phyloP scores from a whole-genome alignment of 2,329 filamentous ascomycete species.

The Trichoderma brevicompactum region DNA sequence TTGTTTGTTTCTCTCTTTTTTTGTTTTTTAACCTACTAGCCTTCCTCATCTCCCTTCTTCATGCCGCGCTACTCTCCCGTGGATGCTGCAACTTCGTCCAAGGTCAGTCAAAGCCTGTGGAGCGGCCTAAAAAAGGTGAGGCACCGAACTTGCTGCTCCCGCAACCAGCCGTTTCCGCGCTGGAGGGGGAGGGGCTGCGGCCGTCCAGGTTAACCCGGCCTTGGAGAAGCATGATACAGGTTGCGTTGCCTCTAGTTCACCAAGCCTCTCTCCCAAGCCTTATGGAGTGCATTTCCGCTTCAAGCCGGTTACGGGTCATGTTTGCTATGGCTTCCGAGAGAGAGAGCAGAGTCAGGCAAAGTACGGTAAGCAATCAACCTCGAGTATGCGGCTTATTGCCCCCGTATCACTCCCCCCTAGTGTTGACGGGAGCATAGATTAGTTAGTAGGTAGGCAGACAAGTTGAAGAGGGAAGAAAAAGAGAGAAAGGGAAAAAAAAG shows the following conservation, averaged over 20 bases:
- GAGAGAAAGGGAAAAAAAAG: not conserved
- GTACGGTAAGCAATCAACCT: not conserved
- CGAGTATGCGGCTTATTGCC: conserved; percentile 16
- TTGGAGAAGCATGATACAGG: too few relatives aligned
- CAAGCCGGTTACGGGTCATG: not conserved
- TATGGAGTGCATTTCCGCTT: not conserved
- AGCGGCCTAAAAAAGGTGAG: conserved; percentile 22
- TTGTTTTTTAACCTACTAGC: not conserved
- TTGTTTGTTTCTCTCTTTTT: not conserved
- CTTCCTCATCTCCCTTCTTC: not conserved
- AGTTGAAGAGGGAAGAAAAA: not conserved
- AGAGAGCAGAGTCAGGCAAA: not conserved
- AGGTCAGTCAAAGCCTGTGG: conserved; percentile 9
- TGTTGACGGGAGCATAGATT: not conserved
- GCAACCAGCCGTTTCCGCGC: conserved; percentile 27
- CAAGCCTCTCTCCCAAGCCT: not conserved
- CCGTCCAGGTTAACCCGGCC: conserved; percentile 1
- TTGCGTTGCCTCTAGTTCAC: not conserved
- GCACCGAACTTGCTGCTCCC: conserved; percentile 25
- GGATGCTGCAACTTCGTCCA: not conserved
- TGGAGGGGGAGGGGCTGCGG: conserved; percentile 17
- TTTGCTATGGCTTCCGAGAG: not conserved
- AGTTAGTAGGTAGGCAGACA: too few relatives aligned
- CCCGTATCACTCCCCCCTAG: conserved; percentile 6
- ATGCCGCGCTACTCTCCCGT: not conserved